Conservation (phyloP, 1,139 yeast genomes). For the Lodderomyces elongisporus region DNA sequence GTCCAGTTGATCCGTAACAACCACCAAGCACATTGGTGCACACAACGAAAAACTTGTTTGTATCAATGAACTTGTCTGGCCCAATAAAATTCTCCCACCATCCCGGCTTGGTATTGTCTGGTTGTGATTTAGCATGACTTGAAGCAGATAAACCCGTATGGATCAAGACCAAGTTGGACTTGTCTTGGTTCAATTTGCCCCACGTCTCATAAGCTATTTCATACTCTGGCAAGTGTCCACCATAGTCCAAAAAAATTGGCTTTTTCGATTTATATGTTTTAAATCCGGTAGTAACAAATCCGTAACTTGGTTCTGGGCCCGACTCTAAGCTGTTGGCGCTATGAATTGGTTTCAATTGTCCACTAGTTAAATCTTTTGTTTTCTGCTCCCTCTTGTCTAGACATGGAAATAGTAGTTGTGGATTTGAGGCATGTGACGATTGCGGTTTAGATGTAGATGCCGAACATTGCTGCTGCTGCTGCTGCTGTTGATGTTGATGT, state of each 20-base stretch:
- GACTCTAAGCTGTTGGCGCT: conserved; percentile 44
- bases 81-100: conserved; percentile 98
- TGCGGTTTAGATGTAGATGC: too few relatives aligned
- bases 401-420: conserved; percentile 79
- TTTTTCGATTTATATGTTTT: conserved; percentile 48
- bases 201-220: conserved; percentile 88
- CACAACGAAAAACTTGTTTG: conserved; percentile 71
- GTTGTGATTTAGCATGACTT: conserved; percentile 88
- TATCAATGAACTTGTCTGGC: conserved; percentile 73
- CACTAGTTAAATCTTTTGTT: conserved; percentile 37
- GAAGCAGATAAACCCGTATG: conserved; percentile 94
- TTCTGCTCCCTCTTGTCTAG: conserved; percentile 69
- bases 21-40: conserved; percentile 94
- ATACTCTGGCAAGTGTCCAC: conserved; percentile 70
- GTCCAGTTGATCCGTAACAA: conserved; percentile 94
- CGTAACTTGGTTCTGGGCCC: conserved; percentile 85
- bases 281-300: conserved; percentile 66
- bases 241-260: conserved; percentile 73
- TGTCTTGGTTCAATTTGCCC: conserved; percentile 58
- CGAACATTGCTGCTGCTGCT: too few relatives aligned
- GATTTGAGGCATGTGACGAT: conserved; percentile 37
- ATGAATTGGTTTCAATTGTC: conserved; percentile 1
- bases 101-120: conserved; percentile 65
- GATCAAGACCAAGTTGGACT: conserved; percentile 67
- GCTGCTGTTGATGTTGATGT: too few relatives aligned